Evolutionary conservation across 139 green algal genomes (phyloP), one percentile per base, ranked within the genome.

Genomic region (Coccomyxa sp.): DNA sequence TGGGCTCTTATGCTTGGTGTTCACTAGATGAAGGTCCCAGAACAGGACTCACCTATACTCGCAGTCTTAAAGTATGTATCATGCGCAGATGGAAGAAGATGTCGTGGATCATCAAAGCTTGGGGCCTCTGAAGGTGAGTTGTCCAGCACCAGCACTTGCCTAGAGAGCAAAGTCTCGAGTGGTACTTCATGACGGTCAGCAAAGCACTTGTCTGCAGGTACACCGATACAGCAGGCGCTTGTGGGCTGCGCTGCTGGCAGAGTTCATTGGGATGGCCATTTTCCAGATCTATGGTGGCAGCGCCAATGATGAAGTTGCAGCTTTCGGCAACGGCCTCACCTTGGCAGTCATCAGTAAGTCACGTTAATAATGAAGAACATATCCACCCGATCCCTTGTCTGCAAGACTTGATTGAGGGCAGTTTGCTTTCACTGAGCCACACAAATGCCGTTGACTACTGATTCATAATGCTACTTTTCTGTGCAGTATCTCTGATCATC

Each of bases 201-300:
- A 74, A 74, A 3, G 3, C 23, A 10, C 27, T 32, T 80, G 3
- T 31, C 18, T 78, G 32, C 79, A 86, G 83, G 67, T 83, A 13
- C 77, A 80, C 57, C 59, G 58, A 18, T 83, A 58, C 57, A 77
- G 67, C 76, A 60, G 80, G 17, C 67, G 78, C 71, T 67, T 90
- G 17, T 88, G 86, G 51, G 89, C 89, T 13, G 89, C 89, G 0
- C 85, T 92, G 30, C 66, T 87, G 16, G 89, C 89, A 10, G 89
- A 92, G 82, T 90, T 92, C n/a, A 14, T 91, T 23, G 88, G 88
- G 66, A 81, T 91, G 85, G 68, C 84, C 67, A 87, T 91, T n/a
- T 91, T 91, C 63, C 81, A 88, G 57, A 85, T 88, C 7, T 88
- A 88, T 80, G 85, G 85, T 30, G 85, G 85, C 31, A 85, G 77